Conservation (phyloP, 73 alveolate genomes). For the Symbiodinium pilosum region DNA sequence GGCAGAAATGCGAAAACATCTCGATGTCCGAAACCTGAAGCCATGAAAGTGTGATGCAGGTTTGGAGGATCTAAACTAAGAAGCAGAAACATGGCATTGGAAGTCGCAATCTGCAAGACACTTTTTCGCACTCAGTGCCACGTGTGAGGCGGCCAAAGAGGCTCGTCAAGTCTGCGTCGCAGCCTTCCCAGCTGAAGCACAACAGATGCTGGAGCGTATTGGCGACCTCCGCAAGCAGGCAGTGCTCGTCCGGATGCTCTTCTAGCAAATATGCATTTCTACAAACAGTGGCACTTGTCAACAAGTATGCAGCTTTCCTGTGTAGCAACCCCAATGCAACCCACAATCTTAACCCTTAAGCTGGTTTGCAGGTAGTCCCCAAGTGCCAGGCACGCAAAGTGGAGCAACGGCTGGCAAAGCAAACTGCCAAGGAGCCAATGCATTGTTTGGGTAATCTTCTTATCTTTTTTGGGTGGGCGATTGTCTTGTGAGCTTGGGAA, state of each 20-base stretch:
- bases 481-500: too few species aligned
- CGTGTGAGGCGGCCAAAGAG: constrained; percentile 35
- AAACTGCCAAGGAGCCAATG: not conserved
- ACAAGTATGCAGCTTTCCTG: not conserved
- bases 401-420: not conserved
- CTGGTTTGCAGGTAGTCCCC: too few species aligned
- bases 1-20: not conserved
- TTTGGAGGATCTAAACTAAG: too few species aligned
- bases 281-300: not conserved
- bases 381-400: too few species aligned
- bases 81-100: not conserved
- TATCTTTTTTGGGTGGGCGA: too few species aligned
- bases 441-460: too few species aligned
- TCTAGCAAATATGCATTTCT: not conserved
- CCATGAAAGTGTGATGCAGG: too few species aligned
- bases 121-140: not conserved
- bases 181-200: constrained; percentile 50
- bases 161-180: constrained; percentile 14
- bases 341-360: too few species aligned
- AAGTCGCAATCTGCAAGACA: too few species aligned
- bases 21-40: too few species aligned
- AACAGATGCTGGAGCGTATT: constrained; percentile 44
- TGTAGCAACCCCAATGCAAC: too few species aligned
- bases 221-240: constrained; percentile 74
- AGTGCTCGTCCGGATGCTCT: not conserved